Percentiles rank a stretch among this genome's conserved stretches.
These are phyloP conservation scores for Termitomyces sp. DNA, from an alignment of 768 basidiomycete species.

Conservation along the genomic window DNA sequence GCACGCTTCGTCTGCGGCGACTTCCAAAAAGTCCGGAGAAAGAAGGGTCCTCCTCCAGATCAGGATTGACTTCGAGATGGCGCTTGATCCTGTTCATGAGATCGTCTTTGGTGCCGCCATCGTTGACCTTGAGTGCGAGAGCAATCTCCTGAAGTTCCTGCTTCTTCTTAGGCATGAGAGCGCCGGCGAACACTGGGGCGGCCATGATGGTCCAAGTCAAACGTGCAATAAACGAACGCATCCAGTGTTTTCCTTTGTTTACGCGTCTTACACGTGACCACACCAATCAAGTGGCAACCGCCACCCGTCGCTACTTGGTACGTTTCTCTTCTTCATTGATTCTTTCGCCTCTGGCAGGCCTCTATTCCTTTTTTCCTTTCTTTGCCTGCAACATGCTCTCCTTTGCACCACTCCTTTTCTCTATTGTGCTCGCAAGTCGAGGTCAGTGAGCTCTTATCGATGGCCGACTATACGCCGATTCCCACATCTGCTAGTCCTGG, in stretches of 20 bases:
- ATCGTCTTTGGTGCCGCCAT: slow-evolving; percentile 60
- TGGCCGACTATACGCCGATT: background rate
- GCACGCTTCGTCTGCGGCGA: slow-evolving; percentile 38
- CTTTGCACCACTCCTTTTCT: slow-evolving; percentile 27
- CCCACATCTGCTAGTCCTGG: slow-evolving; percentile 23
- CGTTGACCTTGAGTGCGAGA: slow-evolving; percentile 42
- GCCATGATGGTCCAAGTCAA: slow-evolving; percentile 34
- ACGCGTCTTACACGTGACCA: slow-evolving; percentile 29
- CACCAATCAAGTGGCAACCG: background rate
- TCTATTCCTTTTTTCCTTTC: slow-evolving; percentile 13
- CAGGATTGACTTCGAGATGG: slow-evolving; percentile 53
- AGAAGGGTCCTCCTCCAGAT: slow-evolving; percentile 49
- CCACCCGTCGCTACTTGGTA: background rate
- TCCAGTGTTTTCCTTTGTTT: slow-evolving; percentile 14
- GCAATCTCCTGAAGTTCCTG: slow-evolving; percentile 62
- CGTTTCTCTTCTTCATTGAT: slow-evolving; percentile 1
- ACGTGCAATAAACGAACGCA: slow-evolving; percentile 16
- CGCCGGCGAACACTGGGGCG: slow-evolving; percentile 40
- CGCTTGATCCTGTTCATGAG: slow-evolving; percentile 56
- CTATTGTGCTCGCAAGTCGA: slow-evolving; percentile 51
- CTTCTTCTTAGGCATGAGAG: slow-evolving; percentile 64
- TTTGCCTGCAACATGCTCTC: slow-evolving; percentile 21
- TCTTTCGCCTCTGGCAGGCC: slow-evolving; percentile 23
- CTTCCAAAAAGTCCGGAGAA: slow-evolving; percentile 52
- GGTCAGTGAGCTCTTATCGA: slow-evolving; percentile 30